Base-by-base conservation (phyloP, 805 yeast genomes). In the Candida tibetensis region DNA sequence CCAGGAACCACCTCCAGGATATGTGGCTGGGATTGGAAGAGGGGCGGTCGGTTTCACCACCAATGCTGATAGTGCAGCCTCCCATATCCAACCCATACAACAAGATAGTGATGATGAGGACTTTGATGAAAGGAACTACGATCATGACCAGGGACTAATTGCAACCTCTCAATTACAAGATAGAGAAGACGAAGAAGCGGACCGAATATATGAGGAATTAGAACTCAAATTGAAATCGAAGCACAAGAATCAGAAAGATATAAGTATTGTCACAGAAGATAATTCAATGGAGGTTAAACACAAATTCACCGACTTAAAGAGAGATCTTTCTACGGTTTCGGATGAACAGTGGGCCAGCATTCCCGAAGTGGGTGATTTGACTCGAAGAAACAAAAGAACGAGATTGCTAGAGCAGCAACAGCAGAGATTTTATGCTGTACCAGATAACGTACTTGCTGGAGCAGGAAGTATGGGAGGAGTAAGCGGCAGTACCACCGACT, bases 41-140 rank as follows among this genome's bases (percentile, higher is more conserved):
- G 99, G 99, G 18, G 98, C 97, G 1, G 77, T 86, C 1, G 98
- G 97, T 4, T 90, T 93, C 60, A 80, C 90, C 0, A 88, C 96
- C 0, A 75, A 88, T 41, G 87, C 93, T 1, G 95, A 84, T 45
- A 58, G 84, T 12, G 87, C 87, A 0, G 64, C 71, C 13, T 28
- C 32, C 12, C 30, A 32, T 5, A 17, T 28, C 3, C 43, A 31
- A 28, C 39, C 39, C 5, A 46, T 69, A 44, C 60, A 38, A 37
- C 55, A 66, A 40, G 54, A 51, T 17, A 52, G 43, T 37, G 39
- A 34, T 14, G 52, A 44, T 26, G 53, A 52, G 21, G 53, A 48
- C 4, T 54, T 53, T 19, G 52, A 51, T 4, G 65, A 57, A n/a
- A 62, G 60, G 4, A 71, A 60, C 17, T 64, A 58, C 18, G 48